Conservation (phyloP, 2,329 filamentous ascomycete species). For the Claviceps pazoutovae region DNA sequence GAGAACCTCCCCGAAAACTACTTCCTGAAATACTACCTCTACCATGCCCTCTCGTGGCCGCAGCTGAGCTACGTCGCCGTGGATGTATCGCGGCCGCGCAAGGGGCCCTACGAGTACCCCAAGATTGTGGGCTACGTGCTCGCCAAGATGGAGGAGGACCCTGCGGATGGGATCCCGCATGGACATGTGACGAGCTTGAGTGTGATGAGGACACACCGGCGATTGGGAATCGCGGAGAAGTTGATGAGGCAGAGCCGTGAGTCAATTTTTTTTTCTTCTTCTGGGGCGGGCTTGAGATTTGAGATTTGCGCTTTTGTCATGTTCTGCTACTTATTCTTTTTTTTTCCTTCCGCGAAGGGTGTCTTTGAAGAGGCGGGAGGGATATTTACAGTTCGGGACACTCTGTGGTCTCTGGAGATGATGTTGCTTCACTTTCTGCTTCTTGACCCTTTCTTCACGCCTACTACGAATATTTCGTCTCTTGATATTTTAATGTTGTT, state of each 20-base stretch:
- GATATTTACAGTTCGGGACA: too few relatives aligned
- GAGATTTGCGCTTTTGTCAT: too few relatives aligned
- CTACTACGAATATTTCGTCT: too few relatives aligned
- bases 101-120: slow-evolving; percentile 74
- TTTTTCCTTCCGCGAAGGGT: not conserved
- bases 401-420: too few relatives aligned
- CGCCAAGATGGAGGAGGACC: slow-evolving; percentile 99
- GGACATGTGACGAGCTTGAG: slow-evolving; percentile 92
- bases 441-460: not conserved
- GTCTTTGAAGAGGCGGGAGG: too few relatives aligned
- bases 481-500: too few relatives aligned
- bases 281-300: too few relatives aligned
- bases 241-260: slow-evolving; percentile 90
- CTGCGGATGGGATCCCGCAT: slow-evolving; percentile 76
- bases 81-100: slow-evolving; percentile 67
- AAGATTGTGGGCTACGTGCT: slow-evolving; percentile 99
- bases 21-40: slow-evolving; percentile 99
- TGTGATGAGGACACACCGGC: slow-evolving; percentile 90
- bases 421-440: not conserved
- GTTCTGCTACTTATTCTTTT: not conserved
- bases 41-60: slow-evolving; percentile 96
- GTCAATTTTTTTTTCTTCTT: slow-evolving; percentile 21
- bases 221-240: slow-evolving; percentile 89
- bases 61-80: slow-evolving; percentile 95
- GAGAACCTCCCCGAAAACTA: slow-evolving; percentile 99